phyloP scores from a whole-genome alignment of 306 rosid species.

The Vigna radiata region DNA sequence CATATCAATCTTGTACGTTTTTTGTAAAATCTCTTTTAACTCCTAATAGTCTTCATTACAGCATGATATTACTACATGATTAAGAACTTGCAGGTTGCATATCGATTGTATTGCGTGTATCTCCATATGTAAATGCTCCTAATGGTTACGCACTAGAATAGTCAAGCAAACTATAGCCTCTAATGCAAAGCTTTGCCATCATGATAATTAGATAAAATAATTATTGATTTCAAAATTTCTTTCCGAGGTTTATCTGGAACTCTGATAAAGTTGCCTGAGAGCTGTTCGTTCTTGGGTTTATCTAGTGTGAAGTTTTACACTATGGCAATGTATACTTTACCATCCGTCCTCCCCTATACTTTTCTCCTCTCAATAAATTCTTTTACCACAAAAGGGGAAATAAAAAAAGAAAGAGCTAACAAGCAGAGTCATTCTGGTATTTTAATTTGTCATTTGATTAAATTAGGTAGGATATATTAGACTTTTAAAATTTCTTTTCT shows the following conservation, averaged over 20 bases:
- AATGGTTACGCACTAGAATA: not conserved
- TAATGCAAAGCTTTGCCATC: constrained; percentile 4
- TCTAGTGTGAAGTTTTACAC: not conserved
- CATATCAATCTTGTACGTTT: not conserved
- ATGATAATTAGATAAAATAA: not conserved
- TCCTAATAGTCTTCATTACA: not conserved
- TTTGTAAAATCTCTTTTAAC: constrained; percentile 19
- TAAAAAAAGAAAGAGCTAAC: constrained; percentile 3
- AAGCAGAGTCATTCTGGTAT: not conserved
- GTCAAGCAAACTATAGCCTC: not conserved
- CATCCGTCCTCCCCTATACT: not conserved
- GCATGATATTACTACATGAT: not conserved
- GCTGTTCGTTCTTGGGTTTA: not conserved
- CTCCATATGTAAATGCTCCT: not conserved
- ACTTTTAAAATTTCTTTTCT: not conserved
- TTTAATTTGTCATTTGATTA: not conserved
- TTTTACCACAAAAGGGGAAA: not conserved
- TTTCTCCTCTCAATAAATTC: not conserved
- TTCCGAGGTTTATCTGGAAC: not conserved
- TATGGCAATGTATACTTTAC: constrained; percentile 1
- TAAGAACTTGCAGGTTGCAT: not conserved
- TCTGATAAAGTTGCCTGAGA: not conserved
- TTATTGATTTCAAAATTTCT: constrained; percentile 6
- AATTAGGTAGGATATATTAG: not conserved
- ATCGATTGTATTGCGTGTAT: not conserved